Evolutionary conservation across 225 moss, liverwort and hornwort genomes (phyloP), one percentile per base, ranked within the genome.

Genomic region (Marchantia paleacea): DNA sequence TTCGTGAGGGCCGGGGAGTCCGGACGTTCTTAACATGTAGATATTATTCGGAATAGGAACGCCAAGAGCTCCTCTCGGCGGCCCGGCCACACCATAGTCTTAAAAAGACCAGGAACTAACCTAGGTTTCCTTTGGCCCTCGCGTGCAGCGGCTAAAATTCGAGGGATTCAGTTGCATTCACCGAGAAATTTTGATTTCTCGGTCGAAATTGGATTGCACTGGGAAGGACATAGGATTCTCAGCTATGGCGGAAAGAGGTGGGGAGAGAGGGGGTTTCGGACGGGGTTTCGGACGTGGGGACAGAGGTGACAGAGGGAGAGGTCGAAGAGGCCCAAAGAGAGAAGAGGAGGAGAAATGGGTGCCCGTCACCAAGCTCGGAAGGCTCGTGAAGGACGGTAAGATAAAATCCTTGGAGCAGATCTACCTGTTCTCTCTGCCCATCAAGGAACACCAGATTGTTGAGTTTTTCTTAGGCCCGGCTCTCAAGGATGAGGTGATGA

Each of bases 341-440:
- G 96, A 97, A 12, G 96, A 97, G 88, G 96, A 97, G 84, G 96
- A 97, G 92, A 97, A 97, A 76, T 97, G 96, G 96, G 96, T 97
- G 25, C 96, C 94, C 0, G 96, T 97, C 1, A 97, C 96, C 26
- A 97, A 97, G 90, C 93, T 97, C 7, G 94, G 96, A 4, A 79
- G 96, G 7, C 75, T 97, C 52, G 96, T 97, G 72, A 97, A 97
- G 92, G 94, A 94, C 28, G 92, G 93, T 3, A 97, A 94, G 88
- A 97, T 97, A 60, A 94, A 91, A 81, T 89, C 92, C 0, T 58
- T 97, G 75, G 96, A 97, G 86, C 92, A 93, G 71, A 97, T 97
- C 78, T 97, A 94, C 58, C 90, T 94, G 24, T 97, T 97, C 84
- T 97, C 96, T 0, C 83, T 97, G 19, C 96, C 94, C 0, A 94